A percentile compares a stretch with the other conserved stretches of the same genome.
Evolutionary conservation across 495 filamentous ascomycete species (phyloP).

Genomic region (Penicillium lagena): DNA sequence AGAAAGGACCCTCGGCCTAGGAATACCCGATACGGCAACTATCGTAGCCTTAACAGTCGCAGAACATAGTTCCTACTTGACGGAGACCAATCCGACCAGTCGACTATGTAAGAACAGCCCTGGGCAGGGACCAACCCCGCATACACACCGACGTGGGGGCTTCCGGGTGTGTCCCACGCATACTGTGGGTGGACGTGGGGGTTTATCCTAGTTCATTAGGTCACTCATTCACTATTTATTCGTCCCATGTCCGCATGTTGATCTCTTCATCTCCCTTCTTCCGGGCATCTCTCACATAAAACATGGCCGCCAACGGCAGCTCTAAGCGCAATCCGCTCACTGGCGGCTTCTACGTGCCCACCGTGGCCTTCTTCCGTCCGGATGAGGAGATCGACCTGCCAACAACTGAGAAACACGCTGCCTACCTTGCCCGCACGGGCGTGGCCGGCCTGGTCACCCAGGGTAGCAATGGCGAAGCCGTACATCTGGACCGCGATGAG

Average conservation of each 20-base stretch:
- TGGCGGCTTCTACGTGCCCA: conserved; percentile 62
- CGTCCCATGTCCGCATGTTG: background rate
- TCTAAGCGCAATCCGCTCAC: conserved; percentile 20
- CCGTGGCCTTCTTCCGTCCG: conserved; percentile 59
- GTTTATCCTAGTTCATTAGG: background rate
- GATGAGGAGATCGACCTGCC: conserved; percentile 59
- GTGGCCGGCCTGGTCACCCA: conserved; percentile 77
- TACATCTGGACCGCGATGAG: conserved; percentile 68
- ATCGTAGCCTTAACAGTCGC: no score
- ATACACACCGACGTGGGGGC: no score
- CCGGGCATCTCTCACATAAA: background rate
- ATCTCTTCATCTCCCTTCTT: background rate
- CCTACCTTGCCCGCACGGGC: conserved; percentile 75
- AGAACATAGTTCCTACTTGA: no score
- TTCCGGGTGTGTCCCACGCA: no score
- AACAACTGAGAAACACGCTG: conserved; percentile 68
- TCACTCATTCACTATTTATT: no score
- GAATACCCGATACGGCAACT: no score
- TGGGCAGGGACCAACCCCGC: no score
- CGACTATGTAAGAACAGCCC: no score
- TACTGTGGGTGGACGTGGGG: conserved; percentile 12
- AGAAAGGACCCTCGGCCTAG: no score
- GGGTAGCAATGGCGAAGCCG: conserved; percentile 86
- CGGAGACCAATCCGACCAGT: no score
- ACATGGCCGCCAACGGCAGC: conserved; percentile 19